Base-by-base conservation (phyloP, 2,329 filamentous ascomycete genomes). In the Ophiostoma angusticollis region DNA sequence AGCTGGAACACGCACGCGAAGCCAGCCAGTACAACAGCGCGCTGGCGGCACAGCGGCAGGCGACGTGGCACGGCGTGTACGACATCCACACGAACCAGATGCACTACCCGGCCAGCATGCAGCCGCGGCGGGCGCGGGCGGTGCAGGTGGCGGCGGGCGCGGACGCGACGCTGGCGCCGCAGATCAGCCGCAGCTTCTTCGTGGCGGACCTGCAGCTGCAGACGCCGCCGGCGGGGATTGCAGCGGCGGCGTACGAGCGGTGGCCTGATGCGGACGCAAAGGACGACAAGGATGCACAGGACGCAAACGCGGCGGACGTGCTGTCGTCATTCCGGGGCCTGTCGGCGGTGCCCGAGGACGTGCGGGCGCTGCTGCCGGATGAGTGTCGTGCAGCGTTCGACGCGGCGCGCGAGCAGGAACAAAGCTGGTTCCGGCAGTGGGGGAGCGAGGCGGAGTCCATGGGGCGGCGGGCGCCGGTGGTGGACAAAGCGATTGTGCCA, bases 71-170 rank as follows among this genome's bases (percentile, higher is more conserved):
- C 18, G 91, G 91, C 35, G 72, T 89, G 39, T 96, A 96, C 59
- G 87, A 98, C 52, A 78, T 89, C 19, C 87, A 96, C 62, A 96
- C 91, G 39, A 98, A 98, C 57, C 62, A 72, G 43, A 81, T 95
- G 71, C 84, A 91, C 54, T 93, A 82, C 54, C 89, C 91, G 0
- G 74, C 75, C 45, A 81, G 72, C 52, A 93, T 86, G 72, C 91
- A 98, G 58, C 85, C 91, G 3, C 91, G 85, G 3, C 83, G 85
- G 50, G 85, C 78, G 9, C 78, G 80, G 43, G 86, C 87, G 65
- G 84, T 91, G 59, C 75, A 80, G 44, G 66, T 93, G 3, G 43
- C 40, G 9, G 54, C 58, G 17, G 50, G 53, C 21, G 49, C 54
- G 27, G 74, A 75, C 47, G 63, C 67, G 6, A 59, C 64, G 0